Base-by-base conservation (phyloP, 345 rosid species). In the Geranium rotundifolium region DNA sequence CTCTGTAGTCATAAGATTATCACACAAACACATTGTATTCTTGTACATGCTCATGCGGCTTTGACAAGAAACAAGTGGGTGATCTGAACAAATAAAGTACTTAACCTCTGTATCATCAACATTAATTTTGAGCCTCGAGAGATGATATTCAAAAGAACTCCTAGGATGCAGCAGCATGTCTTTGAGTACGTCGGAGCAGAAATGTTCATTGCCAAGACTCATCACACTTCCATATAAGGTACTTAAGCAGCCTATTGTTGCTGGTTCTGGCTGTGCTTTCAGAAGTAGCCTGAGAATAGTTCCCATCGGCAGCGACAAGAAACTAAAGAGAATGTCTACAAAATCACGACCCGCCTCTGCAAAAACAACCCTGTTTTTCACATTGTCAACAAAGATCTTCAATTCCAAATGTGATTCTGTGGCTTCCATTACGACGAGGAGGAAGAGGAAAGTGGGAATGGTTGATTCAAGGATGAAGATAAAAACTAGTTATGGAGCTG, bases 201-300 rank as follows among this genome's bases (percentile, higher is more conserved):
- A 69, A 3, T 62, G 54, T 20, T 66, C 68, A 7, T 15, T 64
- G 17, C 29, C 13, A 69, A 62, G 69, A 29, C 13, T 61, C 29
- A 19, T 59, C 41, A 73, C 70, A 19, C 73, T 69, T 62, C 13
- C 34, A 57, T 73, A 73, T 19, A 73, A 54, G 19, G 34, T 73
- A 56, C 63, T 60, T 5, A 73, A 68, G 61, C 77, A 64, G 16
- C 77, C 77, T 0, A 73, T n/a, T n/a, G n/a, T n/a, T n/a, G n/a
- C n/a, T n/a, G n/a, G n/a, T n/a, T n/a, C 4, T 2, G 37, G 55
- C 41, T 41, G 50, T 41, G 62, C 65, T 16, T 61, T 19, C 29
- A 62, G 57, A 18, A 71, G 57, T n/a, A 56, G 62, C 2, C 63
- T 10, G 3, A 62, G 64, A 62, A 66, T 62, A 5, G 75, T 66